phyloP scores from a whole-genome alignment of 192 early-diverging fungal genomes.

The Allomyces macrogynus region DNA sequence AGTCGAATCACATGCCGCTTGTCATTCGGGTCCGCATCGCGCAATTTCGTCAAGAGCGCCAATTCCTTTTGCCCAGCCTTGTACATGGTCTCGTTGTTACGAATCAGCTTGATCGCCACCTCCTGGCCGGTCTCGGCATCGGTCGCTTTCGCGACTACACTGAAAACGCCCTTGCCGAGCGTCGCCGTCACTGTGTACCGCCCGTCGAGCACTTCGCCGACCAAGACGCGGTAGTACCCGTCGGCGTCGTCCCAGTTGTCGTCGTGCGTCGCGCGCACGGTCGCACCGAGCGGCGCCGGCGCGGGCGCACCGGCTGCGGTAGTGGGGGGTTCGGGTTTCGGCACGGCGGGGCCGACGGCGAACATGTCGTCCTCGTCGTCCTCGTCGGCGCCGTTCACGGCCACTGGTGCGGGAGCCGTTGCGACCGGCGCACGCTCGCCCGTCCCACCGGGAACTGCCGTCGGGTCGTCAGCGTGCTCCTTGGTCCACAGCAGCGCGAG shows the following conservation, averaged over 20 bases:
- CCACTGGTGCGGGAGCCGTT: slow-evolving; percentile 1
- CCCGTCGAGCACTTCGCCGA: slow-evolving; percentile 65
- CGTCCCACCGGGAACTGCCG: slow-evolving; percentile 39
- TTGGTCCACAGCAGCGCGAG: slow-evolving; percentile 23
- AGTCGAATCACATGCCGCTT: slow-evolving; percentile 77
- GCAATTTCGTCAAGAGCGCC: slow-evolving; percentile 67
- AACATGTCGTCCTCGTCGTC: slow-evolving; percentile 52
- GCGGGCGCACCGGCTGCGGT: slow-evolving; percentile 12
- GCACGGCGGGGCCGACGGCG: slow-evolving; percentile 11
- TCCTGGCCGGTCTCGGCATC: slow-evolving; percentile 50
- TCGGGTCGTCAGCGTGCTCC: slow-evolving; percentile 41
- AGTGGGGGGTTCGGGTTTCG: slow-evolving; percentile 18
- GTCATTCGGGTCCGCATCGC: slow-evolving; percentile 63
- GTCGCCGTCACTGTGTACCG: slow-evolving; percentile 72
- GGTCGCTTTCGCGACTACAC: slow-evolving; percentile 68
- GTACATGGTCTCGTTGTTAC: slow-evolving; percentile 85
- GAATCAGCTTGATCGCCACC: slow-evolving; percentile 89
- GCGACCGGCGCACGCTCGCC: slow-evolving; percentile 7
- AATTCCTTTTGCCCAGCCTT: slow-evolving; percentile 75
- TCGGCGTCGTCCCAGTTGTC: slow-evolving; percentile 96
- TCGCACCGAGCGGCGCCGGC: slow-evolving; percentile 1
- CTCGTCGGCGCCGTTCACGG: slow-evolving; percentile 41
- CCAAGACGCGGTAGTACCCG: slow-evolving; percentile 84
- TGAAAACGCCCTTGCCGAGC: slow-evolving; percentile 89
- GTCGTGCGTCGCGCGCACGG: slow-evolving; percentile 26